Conservation (phyloP, 179 eudicot species). For the Carnegiea gigantea region DNA sequence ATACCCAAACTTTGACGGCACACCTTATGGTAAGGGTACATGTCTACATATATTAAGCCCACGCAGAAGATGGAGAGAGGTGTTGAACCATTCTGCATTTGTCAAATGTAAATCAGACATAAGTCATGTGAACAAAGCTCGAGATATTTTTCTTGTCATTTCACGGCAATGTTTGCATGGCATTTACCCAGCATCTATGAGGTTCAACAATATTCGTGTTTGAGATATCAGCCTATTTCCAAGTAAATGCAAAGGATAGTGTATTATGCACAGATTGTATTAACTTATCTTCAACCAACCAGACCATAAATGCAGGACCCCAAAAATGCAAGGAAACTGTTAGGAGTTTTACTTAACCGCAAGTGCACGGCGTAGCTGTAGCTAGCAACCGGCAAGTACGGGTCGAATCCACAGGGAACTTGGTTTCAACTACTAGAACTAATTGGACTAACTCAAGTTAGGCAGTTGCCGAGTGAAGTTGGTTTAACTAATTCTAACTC, state of each 20-base stretch:
- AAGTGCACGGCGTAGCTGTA: too few relatives aligned
- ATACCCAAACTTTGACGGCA: not conserved
- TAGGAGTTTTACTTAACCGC: too few relatives aligned
- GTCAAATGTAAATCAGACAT: not conserved
- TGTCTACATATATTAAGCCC: not conserved
- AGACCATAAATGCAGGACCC: not conserved
- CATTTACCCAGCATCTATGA: not conserved
- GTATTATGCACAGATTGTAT: not conserved
- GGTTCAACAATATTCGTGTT: not conserved
- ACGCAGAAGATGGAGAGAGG: not conserved
- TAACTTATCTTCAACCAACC: not conserved
- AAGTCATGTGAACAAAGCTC: not conserved
- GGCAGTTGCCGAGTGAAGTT: too few relatives aligned
- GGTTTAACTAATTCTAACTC: too few relatives aligned
- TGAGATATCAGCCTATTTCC: not conserved
- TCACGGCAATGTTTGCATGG: not conserved
- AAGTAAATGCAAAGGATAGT: not conserved
- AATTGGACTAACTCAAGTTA: too few relatives aligned
- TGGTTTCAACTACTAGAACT: too few relatives aligned
- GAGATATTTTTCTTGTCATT: not conserved
- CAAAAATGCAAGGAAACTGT: not conserved
- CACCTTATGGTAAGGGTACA: not conserved
- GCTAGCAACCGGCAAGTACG: too few relatives aligned
- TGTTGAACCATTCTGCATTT: not conserved
- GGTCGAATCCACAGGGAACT: too few relatives aligned